Conservation (phyloP, 1,139 yeast species). For the Hyphopichia fennica region DNA sequence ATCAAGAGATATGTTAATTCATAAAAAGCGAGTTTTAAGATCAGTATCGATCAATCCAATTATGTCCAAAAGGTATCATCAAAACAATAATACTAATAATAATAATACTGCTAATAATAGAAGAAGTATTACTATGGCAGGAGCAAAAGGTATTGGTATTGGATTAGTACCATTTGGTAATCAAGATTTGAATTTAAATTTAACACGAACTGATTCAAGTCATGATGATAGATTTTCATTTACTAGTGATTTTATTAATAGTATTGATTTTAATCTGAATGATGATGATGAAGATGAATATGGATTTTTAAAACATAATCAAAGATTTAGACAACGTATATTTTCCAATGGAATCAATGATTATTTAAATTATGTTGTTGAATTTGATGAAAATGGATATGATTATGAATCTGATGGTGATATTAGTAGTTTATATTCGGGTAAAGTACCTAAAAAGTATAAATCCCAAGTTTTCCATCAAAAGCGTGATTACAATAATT, state of each 20-base stretch:
- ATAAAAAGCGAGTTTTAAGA: slow-evolving; percentile 45
- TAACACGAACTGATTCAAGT: slow-evolving; percentile 2
- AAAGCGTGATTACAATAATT: slow-evolving; percentile 7
- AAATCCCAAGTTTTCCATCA: slow-evolving; percentile 36
- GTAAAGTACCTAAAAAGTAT: slow-evolving; percentile 28
- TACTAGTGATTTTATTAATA: slow-evolving; percentile 10
- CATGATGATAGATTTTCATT: slow-evolving; percentile 11
- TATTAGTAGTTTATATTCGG: background rate
- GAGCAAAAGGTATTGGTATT: slow-evolving; percentile 1
- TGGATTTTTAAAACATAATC: slow-evolving; percentile 35
- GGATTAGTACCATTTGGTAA: slow-evolving; percentile 3
- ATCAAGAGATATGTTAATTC: slow-evolving; percentile 41
- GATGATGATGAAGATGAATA: slow-evolving; percentile 32
- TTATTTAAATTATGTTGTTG: slow-evolving; percentile 19
- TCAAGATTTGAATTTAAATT: slow-evolving; percentile 3
- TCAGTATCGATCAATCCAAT: slow-evolving; percentile 47
- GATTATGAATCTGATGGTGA: slow-evolving; percentile 11
- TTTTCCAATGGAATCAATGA: slow-evolving; percentile 31
- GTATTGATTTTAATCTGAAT: slow-evolving; percentile 10
- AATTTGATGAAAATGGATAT: slow-evolving; percentile 13
- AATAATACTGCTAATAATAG: background rate
- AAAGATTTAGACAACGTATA: slow-evolving; percentile 27
- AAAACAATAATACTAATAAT: slow-evolving; percentile 4
- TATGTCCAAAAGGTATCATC: slow-evolving; percentile 29
- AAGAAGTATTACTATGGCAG: background rate